These are phyloP conservation scores for Cocos nucifera DNA, from an alignment of 176 grass and related monocot species.

Conservation along the genomic window DNA sequence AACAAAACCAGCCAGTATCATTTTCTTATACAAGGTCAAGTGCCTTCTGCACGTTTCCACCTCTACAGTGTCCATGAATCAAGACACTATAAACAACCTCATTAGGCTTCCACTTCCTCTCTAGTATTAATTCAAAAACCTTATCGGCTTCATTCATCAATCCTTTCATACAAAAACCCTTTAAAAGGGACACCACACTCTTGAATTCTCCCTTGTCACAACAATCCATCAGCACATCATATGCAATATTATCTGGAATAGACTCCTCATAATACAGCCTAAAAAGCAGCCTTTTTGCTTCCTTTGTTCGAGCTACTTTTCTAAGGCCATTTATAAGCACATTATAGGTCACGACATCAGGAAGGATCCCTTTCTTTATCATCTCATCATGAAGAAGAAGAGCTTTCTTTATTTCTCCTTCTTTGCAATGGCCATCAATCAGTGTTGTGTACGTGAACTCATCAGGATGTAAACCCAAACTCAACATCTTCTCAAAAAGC, in stretches of 20 bases:
- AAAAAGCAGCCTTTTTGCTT: slow-evolving; percentile 60
- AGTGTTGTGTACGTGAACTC: slow-evolving; percentile 63
- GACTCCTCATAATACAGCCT: slow-evolving; percentile 45
- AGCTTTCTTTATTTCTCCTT: slow-evolving; percentile 45
- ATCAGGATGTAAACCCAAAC: slow-evolving; percentile 40
- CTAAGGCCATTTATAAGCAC: slow-evolving; percentile 65
- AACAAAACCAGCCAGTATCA: slow-evolving; percentile 51
- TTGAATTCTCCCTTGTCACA: slow-evolving; percentile 58
- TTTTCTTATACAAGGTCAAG: slow-evolving; percentile 50
- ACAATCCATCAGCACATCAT: slow-evolving; percentile 45
- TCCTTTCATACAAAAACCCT: slow-evolving; percentile 77
- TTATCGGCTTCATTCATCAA: slow-evolving; percentile 80
- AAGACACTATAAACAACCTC: slow-evolving; percentile 48
- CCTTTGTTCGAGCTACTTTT: slow-evolving; percentile 56
- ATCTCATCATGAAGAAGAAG: slow-evolving; percentile 57
- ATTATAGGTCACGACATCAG: slow-evolving; percentile 74
- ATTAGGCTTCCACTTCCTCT: slow-evolving; percentile 53
- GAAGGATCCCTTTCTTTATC: slow-evolving; percentile 55
- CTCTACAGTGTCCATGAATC: slow-evolving; percentile 75
- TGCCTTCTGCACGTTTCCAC: slow-evolving; percentile 54
- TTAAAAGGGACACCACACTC: slow-evolving; percentile 62
- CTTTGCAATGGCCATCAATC: slow-evolving; percentile 60
- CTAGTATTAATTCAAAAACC: slow-evolving; percentile 47
- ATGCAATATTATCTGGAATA: slow-evolving; percentile 50
- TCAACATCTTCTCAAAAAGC: slow-evolving; percentile 60